These are phyloP conservation scores for Cydonia oblonga DNA, from an alignment of 331 rosid species.

Conservation along the genomic window DNA sequence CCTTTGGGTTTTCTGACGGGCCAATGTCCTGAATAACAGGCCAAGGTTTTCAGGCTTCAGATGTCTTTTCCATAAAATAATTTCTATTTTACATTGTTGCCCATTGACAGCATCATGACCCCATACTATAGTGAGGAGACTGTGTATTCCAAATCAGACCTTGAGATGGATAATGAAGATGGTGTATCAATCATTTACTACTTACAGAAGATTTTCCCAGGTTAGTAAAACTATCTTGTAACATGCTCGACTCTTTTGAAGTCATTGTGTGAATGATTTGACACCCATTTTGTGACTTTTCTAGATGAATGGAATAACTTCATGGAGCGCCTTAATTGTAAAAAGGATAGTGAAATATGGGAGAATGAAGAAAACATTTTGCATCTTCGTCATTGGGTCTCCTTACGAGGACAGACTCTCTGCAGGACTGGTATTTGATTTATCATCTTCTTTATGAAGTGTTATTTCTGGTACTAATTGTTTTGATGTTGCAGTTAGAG, in stretches of 20 bases:
- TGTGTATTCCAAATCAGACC: constrained; percentile 74
- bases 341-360: constrained; percentile 67
- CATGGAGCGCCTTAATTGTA: constrained; percentile 87
- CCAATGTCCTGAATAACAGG: neutral
- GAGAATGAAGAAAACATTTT: constrained; percentile 81
- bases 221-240: constrained; percentile 27
- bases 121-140: constrained; percentile 98
- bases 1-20: neutral
- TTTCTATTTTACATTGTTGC: constrained; percentile 4
- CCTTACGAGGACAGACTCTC: constrained; percentile 93
- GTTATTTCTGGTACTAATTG: constrained; percentile 15
- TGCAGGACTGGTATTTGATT: constrained; percentile 69
- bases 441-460: constrained; percentile 2
- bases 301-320: constrained; percentile 98
- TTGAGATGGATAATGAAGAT: constrained; percentile 92
- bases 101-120: constrained; percentile 68
- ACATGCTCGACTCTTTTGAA: neutral
- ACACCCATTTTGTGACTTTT: constrained; percentile 9
- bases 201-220: constrained; percentile 94
- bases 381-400: constrained; percentile 96
- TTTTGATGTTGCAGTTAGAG: constrained; percentile 55
- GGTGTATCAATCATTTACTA: constrained; percentile 85
- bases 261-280: neutral
- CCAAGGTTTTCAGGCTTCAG: neutral
- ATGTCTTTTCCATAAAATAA: neutral